phyloP scores from a whole-genome alignment of 345 rosid species.

The Durio zibethinus region DNA sequence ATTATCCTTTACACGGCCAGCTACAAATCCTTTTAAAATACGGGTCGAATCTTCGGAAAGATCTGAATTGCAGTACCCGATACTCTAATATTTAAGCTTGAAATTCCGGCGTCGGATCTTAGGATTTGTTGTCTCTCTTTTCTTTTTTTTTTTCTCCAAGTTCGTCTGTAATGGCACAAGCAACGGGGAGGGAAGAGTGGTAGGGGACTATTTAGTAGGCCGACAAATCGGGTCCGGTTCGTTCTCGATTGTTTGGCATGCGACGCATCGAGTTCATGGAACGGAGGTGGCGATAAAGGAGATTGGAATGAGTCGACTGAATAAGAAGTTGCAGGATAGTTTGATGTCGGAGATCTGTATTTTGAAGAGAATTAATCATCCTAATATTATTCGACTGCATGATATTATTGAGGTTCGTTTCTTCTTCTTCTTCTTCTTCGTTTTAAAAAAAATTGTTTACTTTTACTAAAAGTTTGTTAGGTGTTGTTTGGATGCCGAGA shows the following conservation, averaged over 20 bases:
- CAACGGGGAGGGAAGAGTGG: conserved; percentile 57
- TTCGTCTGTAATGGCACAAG: conserved; percentile 54
- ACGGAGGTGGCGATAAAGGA: conserved; percentile 96
- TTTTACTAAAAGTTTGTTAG: background rate
- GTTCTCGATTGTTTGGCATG: conserved; percentile 95
- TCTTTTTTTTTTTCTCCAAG: background rate
- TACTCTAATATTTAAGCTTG: conserved; percentile 25
- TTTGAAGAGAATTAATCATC: conserved; percentile 67
- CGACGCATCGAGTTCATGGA: conserved; percentile 82
- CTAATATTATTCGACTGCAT: conserved; percentile 77
- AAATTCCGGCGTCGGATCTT: conserved; percentile 25
- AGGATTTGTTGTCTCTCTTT: conserved; percentile 18
- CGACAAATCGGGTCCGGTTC: conserved; percentile 94
- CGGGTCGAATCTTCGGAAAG: conserved; percentile 33
- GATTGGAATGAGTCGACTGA: conserved; percentile 62
- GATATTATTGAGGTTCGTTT: conserved; percentile 80
- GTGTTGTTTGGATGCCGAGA: background rate
- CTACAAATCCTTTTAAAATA: conserved; percentile 25
- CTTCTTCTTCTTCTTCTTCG: too few relatives aligned
- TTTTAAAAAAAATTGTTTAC: background rate
- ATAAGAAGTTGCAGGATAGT: conserved; percentile 82
- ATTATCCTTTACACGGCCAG: conserved; percentile 25
- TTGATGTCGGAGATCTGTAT: conserved; percentile 89
- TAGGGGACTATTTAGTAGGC: conserved; percentile 87
- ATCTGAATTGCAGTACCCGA: conserved; percentile 11